Conservation (phyloP, 495 filamentous ascomycete species). For the Xeromyces bisporus region DNA sequence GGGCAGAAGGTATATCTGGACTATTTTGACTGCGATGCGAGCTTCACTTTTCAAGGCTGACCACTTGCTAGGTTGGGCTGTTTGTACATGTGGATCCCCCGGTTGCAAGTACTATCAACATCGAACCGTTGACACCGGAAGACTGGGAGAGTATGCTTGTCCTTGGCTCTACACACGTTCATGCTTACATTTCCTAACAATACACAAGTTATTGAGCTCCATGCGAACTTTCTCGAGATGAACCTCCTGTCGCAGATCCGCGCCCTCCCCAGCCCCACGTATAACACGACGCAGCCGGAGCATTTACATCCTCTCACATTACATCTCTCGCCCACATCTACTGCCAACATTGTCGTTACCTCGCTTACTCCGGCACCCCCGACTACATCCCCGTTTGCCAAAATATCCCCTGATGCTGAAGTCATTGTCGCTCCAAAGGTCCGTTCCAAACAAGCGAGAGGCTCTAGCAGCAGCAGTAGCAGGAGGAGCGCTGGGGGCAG, state of each 20-base stretch:
- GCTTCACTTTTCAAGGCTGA: slow-evolving; percentile 7
- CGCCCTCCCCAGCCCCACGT: slow-evolving; percentile 71
- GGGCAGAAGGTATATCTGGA: slow-evolving; percentile 58
- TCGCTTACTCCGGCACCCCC: slow-evolving; percentile 59
- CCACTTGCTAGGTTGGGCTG: slow-evolving; percentile 37
- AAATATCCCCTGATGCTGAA: slow-evolving; percentile 83
- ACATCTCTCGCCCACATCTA: slow-evolving; percentile 89
- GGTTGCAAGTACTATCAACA: slow-evolving; percentile 78
- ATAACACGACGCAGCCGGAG: slow-evolving; percentile 29
- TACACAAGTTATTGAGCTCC: slow-evolving; percentile 68
- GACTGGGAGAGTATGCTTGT: slow-evolving; percentile 69
- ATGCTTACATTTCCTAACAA: slow-evolving; percentile 4
- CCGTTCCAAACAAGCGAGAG: slow-evolving; percentile 39
- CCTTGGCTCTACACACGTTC: not conserved
- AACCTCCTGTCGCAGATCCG: slow-evolving; percentile 88
- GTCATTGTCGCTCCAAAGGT: slow-evolving; percentile 92
- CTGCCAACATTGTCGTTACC: slow-evolving; percentile 73
- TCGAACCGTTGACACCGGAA: slow-evolving; percentile 83
- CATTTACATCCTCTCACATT: slow-evolving; percentile 67
- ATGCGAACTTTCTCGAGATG: slow-evolving; percentile 85
- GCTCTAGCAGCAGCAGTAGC: slow-evolving; percentile 39
- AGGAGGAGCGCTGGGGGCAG: slow-evolving; percentile 54
- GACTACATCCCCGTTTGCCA: slow-evolving; percentile 61
- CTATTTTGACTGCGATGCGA: not conserved
- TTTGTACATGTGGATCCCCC: slow-evolving; percentile 78